phyloP scores from a whole-genome alignment of 257 asterid species.

The Solanum piurae region DNA sequence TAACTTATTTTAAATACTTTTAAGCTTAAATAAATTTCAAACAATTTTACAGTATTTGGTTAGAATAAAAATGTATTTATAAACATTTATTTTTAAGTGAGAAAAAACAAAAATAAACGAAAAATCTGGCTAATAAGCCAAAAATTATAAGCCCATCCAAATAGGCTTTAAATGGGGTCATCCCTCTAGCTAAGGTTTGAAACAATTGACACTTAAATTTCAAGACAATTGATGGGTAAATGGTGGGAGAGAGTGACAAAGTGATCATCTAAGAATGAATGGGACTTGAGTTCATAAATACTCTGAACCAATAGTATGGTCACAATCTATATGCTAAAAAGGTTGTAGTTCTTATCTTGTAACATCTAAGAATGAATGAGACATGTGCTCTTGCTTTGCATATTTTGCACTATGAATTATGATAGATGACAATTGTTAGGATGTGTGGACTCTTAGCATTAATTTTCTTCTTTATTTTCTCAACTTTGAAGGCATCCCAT shows the following conservation, averaged over 20 bases:
- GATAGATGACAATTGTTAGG: not conserved
- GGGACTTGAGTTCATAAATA: conserved; percentile 11
- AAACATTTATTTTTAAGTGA: too few species aligned
- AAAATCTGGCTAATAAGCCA: too few species aligned
- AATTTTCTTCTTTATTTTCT: not conserved
- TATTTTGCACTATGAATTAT: not conserved
- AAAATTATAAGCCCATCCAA: too few species aligned
- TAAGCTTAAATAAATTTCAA: too few species aligned
- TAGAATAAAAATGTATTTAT: too few species aligned
- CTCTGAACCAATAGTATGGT: conserved; percentile 8
- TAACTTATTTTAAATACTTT: too few species aligned
- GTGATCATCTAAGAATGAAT: not conserved
- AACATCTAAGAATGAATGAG: not conserved
- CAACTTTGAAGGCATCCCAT: not conserved
- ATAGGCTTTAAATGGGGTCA: not conserved
- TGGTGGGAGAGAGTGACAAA: not conserved
- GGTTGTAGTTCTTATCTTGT: conserved; percentile 3
- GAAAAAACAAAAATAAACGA: too few species aligned
- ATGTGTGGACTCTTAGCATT: conserved; percentile 7
- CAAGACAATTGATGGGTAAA: not conserved
- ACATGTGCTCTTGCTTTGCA: not conserved
- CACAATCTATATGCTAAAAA: conserved; percentile 1
- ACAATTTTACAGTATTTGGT: too few species aligned
- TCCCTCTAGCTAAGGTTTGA: not conserved
- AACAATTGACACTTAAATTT: not conserved